Conservation (phyloP, 1,284 basidiomycete genomes). For the Ustilago shanxiensis region DNA sequence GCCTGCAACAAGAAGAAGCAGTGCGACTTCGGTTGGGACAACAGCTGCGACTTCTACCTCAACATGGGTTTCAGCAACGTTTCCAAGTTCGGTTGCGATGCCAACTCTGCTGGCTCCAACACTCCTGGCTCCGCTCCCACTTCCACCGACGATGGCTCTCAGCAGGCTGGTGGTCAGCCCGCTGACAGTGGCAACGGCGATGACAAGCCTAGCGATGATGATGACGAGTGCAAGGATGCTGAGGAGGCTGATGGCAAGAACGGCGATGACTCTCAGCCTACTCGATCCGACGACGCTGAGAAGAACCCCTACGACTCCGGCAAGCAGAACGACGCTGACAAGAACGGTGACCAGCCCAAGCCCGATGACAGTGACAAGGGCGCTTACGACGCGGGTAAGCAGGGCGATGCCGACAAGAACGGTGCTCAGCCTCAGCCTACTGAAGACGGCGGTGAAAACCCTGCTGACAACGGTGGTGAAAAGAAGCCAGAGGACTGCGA, state of each 20-base stretch:
- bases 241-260: background rate
- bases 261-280: background rate
- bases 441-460: background rate
- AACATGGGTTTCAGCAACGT: slow-evolving; percentile 46
- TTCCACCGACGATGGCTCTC: background rate
- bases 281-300: no score
- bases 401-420: background rate
- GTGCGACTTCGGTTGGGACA: slow-evolving; percentile 46
- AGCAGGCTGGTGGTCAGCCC: background rate
- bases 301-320: no score
- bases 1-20: slow-evolving; percentile 43
- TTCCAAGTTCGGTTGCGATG: slow-evolving; percentile 40
- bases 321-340: background rate
- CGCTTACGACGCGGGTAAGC: no score
- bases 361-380: no score
- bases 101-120: slow-evolving; percentile 1
- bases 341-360: no score
- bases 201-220: background rate
- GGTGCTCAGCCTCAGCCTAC: no score
- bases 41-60: slow-evolving; percentile 43
- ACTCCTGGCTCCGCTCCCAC: background rate
- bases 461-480: background rate
- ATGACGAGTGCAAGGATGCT: background rate
- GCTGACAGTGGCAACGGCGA: background rate
- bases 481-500: slow-evolving; percentile 9